Base-by-base conservation (phyloP, 2,329 filamentous ascomycete genomes). In the Phyllachora maydis region DNA sequence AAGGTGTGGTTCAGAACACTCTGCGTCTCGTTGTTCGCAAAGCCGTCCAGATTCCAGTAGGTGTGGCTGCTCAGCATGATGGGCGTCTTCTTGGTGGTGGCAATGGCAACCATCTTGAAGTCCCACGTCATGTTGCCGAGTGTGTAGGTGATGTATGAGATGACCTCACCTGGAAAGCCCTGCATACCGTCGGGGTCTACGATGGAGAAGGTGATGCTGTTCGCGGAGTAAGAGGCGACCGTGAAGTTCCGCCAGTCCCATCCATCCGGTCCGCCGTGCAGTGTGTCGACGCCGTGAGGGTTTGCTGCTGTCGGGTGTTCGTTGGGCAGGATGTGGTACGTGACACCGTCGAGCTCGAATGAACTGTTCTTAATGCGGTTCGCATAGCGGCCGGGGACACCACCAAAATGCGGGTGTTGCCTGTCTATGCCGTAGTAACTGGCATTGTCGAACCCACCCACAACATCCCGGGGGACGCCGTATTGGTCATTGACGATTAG, bases 31-130 rank as follows among this genome's bases (percentile, higher is more conserved):
- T 72, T 65, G 49, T 82, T 79, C 37, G 71, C 59, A 37, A 76
- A 85, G 16, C 70, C 77, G 38, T 83, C 76, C 21, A 85, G 54
- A 43, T 83, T 83, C 77, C 76, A 85, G 56, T 85, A 85, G 6
- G 64, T 65, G 53, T 77, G 56, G 33, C 53, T 60, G 40, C 63
- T 76, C 28, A 85, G 57, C 76, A 85, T 83, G 43, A 85, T 79
- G 23, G 77, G 77, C 5, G 77, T 83, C 50, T 69, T 72, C 49
- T 76, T 66, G 15, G 71, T 77, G 6, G 70, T 68, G 3, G 75
- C 54, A 26, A 74, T 45, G 19, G 75, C 76, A 9, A 69, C 50
- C 56, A 83, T 79, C 46, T 65, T 71, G 36, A 81, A 56, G 38
- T 76, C 59, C 73, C 75, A 82, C 22, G 65, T 62, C 41, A 59